Conservation (phyloP, 2,329 filamentous ascomycete genomes). For the Kalmusia sp. region DNA sequence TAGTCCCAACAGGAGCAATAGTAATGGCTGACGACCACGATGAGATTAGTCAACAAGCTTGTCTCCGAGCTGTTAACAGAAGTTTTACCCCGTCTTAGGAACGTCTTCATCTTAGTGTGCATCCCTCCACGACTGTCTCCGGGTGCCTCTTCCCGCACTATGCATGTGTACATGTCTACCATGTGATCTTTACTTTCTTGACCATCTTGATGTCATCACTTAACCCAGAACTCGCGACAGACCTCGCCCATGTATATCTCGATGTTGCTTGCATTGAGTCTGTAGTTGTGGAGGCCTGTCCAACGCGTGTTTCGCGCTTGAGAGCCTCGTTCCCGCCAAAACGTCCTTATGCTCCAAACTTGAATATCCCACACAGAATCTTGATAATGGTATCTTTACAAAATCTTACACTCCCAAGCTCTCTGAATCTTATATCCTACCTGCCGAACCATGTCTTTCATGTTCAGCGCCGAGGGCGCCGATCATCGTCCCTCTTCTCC, state of each 20-base stretch:
- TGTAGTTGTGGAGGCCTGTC: not conserved
- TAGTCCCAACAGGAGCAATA: no score
- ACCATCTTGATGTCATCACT: conserved; percentile 12
- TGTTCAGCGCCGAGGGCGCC: conserved; percentile 64
- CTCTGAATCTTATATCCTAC: conserved; percentile 2
- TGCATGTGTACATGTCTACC: not conserved
- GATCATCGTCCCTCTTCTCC: conserved; percentile 63
- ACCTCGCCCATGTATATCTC: conserved; percentile 4
- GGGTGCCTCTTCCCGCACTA: not conserved
- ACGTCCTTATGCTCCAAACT: conserved; percentile 1
- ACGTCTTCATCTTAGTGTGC: no score
- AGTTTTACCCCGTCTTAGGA: no score
- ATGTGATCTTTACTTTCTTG: not conserved
- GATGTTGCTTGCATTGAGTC: conserved; percentile 10
- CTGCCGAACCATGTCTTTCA: not conserved
- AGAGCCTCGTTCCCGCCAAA: not conserved
- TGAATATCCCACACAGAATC: not conserved
- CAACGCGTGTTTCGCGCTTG: not conserved
- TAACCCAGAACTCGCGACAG: not conserved
- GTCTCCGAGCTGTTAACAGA: not conserved
- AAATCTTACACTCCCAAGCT: conserved; percentile 8
- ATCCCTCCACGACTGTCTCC: no score
- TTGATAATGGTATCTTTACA: conserved; percentile 23
- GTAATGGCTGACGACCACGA: no score
- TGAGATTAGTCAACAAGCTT: not conserved